Base-by-base conservation (phyloP, 129 eudicot genomes). In the Saposhnikovia divaricata region DNA sequence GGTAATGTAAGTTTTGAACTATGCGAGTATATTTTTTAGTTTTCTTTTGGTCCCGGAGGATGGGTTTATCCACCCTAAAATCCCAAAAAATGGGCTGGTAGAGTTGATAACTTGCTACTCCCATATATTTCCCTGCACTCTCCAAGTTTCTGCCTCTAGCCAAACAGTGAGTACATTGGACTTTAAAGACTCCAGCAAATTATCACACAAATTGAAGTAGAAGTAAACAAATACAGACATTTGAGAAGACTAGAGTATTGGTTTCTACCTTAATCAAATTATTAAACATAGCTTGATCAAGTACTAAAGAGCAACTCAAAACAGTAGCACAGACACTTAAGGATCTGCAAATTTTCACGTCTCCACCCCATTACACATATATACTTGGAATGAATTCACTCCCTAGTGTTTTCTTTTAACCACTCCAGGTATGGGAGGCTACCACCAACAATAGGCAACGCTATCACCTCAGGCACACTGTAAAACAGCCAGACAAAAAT, bases 391-490 rank as follows among this genome's bases (percentile, higher is more conserved):
- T 4, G 27, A 72, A 39, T 40, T 86, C 84, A 84, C 81, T 87
- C 91, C 88, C 88, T 83, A 42, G 96, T 91, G 79, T 85, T 88
- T 79, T 84, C 84, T 66, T 88, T 91, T 40, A 91, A 45, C 96
- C 96, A 91, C 81, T 91, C 96, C 72, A 91, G 79, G 80, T 91
- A 91, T 57, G 78, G 91, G 10, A 82, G 40, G 72, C 84, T 87
- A 53, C 96, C 96, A 51, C 93, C 96, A 21, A 82, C 83, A 65
- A 91, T 89, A 11, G 96, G 96, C 84, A 91, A 51, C 0, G 96
- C 85, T 40, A 91, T 89, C 79, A 91, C 96, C 82, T 87, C 98
- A 72, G 98, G 97, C 70, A 93, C 97, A 10, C 98, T 93, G 76
- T 34, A 43, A 75, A 71, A 63, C 47, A 39, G 9, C 2, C 77